These are phyloP conservation scores for Cornus kousa DNA, from an alignment of 148 eudicot species.

Conservation along the genomic window DNA sequence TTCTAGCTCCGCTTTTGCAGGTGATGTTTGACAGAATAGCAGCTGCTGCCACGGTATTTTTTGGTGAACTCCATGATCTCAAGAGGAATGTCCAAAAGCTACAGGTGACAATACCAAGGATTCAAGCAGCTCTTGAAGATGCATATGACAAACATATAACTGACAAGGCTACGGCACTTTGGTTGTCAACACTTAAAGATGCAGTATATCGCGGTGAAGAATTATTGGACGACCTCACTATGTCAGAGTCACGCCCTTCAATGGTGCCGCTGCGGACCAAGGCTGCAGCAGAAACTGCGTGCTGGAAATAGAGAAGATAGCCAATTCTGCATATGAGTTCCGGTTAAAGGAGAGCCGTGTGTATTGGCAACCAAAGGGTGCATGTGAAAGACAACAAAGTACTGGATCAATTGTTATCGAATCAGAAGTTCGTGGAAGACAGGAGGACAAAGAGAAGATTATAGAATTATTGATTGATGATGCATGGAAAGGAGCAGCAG, in stretches of 20 bases:
- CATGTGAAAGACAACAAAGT: not conserved
- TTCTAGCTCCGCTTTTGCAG: slow-evolving; percentile 11
- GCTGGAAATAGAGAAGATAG: not conserved
- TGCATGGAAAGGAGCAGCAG: not conserved
- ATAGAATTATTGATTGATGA: not conserved
- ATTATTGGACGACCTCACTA: not conserved
- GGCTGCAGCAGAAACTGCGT: not conserved
- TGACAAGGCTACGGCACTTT: not conserved
- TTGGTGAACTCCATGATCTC: not conserved
- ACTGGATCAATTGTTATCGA: slow-evolving; percentile 7
- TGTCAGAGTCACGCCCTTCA: not conserved
- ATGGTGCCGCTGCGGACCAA: not conserved
- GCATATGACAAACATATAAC: not conserved
- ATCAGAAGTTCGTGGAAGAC: slow-evolving; percentile 21
- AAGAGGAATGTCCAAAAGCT: slow-evolving; percentile 1
- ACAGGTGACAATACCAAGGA: not conserved
- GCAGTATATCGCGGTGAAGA: slow-evolving; percentile 8
- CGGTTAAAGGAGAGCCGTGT: not conserved
- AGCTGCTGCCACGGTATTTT: not conserved
- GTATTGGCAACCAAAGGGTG: not conserved
- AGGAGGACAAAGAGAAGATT: slow-evolving; percentile 1
- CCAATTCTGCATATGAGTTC: not conserved
- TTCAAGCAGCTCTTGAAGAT: not conserved
- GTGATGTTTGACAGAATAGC: slow-evolving; percentile 10
- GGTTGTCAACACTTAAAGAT: slow-evolving; percentile 13